A percentile compares a stretch with the other conserved stretches of the same genome.
phyloP scores from a whole-genome alignment of 352 stramenopile species.

The Porosira glacialis region DNA sequence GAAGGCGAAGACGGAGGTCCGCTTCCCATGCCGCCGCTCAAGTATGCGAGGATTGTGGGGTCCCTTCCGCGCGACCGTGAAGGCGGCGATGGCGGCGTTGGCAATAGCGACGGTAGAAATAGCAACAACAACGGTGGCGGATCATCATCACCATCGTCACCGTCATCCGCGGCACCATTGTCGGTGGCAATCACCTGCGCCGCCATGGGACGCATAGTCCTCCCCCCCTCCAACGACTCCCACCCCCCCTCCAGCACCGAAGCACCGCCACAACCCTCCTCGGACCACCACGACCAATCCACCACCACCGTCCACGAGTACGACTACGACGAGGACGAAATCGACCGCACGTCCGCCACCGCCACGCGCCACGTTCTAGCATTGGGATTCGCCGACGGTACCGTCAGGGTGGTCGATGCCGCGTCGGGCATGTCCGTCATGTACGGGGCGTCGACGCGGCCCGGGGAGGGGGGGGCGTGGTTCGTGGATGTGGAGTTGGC shows the following conservation, averaged over 20 bases:
- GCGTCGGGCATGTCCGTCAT: slow-evolving; percentile 23
- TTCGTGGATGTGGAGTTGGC: too few relatives aligned
- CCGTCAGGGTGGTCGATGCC: slow-evolving; percentile 43
- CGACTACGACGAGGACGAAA: slow-evolving; percentile 30
- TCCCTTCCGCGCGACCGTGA: slow-evolving; percentile 26
- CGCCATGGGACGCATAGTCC: slow-evolving; percentile 30
- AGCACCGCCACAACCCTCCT: slow-evolving; percentile 12
- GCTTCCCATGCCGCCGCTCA: slow-evolving; percentile 48
- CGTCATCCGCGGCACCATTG: slow-evolving; percentile 11
- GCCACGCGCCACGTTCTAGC: slow-evolving; percentile 37
- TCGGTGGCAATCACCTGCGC: slow-evolving; percentile 33
- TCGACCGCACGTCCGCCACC: slow-evolving; percentile 12
- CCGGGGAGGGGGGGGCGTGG: slow-evolving; percentile 29
- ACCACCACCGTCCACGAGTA: slow-evolving; percentile 6
- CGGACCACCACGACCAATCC: slow-evolving; percentile 15
- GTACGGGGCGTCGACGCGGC: slow-evolving; percentile 30
- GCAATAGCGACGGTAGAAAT: too few relatives aligned
- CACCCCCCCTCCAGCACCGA: slow-evolving; percentile 13
- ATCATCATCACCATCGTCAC: too few relatives aligned
- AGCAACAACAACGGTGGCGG: too few relatives aligned
- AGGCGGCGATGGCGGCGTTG: too few relatives aligned
- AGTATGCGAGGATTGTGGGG: slow-evolving; percentile 58
- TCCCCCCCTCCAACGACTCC: slow-evolving; percentile 16
- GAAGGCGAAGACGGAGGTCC: slow-evolving; percentile 30
- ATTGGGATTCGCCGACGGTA: slow-evolving; percentile 50